phyloP scores from a whole-genome alignment of 1,139 yeast species.

The Candida sp. region DNA sequence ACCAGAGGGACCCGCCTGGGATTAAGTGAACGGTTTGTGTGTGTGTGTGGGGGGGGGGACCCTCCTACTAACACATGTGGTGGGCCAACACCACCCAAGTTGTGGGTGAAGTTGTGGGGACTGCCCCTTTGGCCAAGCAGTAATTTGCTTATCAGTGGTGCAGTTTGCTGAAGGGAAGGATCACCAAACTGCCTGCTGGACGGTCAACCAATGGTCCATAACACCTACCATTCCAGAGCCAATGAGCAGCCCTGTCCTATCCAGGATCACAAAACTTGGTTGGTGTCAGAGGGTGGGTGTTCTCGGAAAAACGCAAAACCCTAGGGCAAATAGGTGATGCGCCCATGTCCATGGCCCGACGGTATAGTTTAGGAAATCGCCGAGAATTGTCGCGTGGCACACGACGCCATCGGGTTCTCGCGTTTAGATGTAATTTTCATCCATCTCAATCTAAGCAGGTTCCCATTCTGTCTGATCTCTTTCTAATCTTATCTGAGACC shows the following conservation, averaged over 20 bases:
- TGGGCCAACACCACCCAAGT: too few species aligned
- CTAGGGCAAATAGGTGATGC: neutral
- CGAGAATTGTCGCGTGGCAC: neutral
- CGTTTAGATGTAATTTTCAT: constrained; percentile 4
- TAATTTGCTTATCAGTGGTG: neutral
- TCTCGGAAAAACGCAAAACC: neutral
- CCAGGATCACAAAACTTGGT: too few species aligned
- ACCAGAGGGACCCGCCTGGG: too few species aligned
- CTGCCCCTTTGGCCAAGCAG: neutral
- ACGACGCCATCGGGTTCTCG: constrained; percentile 4
- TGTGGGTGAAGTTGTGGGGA: too few species aligned
- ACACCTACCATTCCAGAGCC: too few species aligned
- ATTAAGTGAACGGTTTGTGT: neutral
- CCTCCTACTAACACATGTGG: too few species aligned
- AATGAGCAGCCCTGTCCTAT: too few species aligned
- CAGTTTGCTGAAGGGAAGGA: neutral
- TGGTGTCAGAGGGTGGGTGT: too few species aligned
- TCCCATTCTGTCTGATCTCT: neutral
- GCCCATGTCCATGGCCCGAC: neutral
- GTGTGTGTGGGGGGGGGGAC: too few species aligned
- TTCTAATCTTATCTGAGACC: neutral
- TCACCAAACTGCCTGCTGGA: neutral
- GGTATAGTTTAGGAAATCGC: neutral
- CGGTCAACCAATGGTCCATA: too few species aligned
- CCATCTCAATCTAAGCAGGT: neutral